Evolutionary conservation across 331 rosid species (phyloP), one percentile per base, ranked within the genome.

Genomic region (Malus hybrid): DNA sequence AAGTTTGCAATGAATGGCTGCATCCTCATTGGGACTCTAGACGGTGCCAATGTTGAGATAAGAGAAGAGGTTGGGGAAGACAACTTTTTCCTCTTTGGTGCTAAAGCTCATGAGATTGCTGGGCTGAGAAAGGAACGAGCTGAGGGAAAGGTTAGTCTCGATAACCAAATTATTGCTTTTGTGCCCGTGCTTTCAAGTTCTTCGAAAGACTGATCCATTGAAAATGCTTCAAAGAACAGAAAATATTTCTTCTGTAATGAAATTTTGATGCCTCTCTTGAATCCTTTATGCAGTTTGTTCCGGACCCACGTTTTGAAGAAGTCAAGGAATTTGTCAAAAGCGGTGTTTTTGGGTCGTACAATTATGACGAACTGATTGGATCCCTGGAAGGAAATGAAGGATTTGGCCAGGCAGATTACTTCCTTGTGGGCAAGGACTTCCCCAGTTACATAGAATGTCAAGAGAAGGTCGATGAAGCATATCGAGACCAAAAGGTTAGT

Each of bases 41-140:
- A 95, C 74, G 99, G 99, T 53, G 99, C 99, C 85, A 95, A 95
- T 75, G 99, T 95, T 68, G 99, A 95, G 82, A 95, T 95, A 77
- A 87, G 97, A 72, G 81, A 95, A 78, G 99, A 95, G 87, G 98
- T 95, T 83, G 99, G 99, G 48, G 88, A 12, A 46, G 97, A 92
- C 33, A 95, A 95, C 90, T 95, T 95, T 80, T 95, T 95, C 84
- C 93, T 95, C 75, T 95, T 95, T 67, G 99, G 99, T 76, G 98
- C 98, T 14, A 66, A 80, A 83, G 99, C 99, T 81, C 97, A 88
- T 80, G 97, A 95, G 86, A 90, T 95, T 84, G 88, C 91, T 78
- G 96, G 89, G 67, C 90, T 95, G 52, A 86, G 99, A 85, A 88
- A 95, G 78, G 96, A 92, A 81, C 86, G 99, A 86, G 90, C 97